Evolutionary conservation across 176 grass and related monocot genomes (phyloP), one percentile per base, ranked within the genome.

Genomic region (Calamus simplicifolius): DNA sequence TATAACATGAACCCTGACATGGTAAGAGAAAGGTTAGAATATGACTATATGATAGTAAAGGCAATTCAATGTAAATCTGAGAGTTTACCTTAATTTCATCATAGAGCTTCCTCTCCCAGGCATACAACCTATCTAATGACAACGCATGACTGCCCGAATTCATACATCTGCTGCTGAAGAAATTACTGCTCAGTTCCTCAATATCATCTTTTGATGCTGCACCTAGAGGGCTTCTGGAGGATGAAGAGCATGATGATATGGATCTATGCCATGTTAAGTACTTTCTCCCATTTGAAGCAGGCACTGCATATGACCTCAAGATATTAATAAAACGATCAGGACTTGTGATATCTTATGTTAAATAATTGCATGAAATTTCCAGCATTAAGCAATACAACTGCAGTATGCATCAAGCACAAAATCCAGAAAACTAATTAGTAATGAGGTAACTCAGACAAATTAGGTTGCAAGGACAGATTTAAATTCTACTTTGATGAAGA

Each of bases 31-130:
- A 10, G 6, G 35, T 13, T 10, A 12, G 10, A 43, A 43, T 43
- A 43, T 13, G 10, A 43, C 2, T 12, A 43, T 10, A 13, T 43
- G 35, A 2, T 43, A 43, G 35, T 43, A 43, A 2, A 43, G 35
- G 35, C 35, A 10, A 43, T 43, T 43, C 35, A 43, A 12, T 10
- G 12, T 12, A 12, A 43, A 13, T 43, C 8, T 13, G 8, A 43
- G 2, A 43, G 8, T 43, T 49, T 88, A 97, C 93, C 93, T 98
- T 98, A 54, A 98, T 88, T 85, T 98, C 93, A 65, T 98, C 93
- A 78, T 79, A 98, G 68, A 98, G 88, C 70, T 92, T 92, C 64
- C 87, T 88, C 73, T 98, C 93, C 93, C 93, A 98, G 64, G 93
- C 93, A 79, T 89, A 92, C 56, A 98, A 63, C 62, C 93, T 80